Base-by-base conservation (phyloP, 164 flowering plant genomes). In the Annona squamosa region DNA sequence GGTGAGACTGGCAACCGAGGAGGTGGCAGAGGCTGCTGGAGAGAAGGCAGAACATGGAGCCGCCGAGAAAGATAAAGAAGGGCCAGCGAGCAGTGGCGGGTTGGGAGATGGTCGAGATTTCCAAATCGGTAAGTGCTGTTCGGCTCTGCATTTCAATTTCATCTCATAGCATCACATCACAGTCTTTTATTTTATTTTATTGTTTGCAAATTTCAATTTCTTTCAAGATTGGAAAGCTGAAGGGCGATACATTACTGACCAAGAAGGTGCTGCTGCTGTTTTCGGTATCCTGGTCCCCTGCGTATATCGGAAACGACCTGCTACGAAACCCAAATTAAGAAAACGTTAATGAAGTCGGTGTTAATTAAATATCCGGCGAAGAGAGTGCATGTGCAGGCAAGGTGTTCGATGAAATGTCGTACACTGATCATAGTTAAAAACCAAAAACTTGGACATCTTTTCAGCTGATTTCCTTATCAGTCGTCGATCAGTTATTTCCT, bases 1-100 rank as follows among this genome's bases (percentile, higher is more conserved):
- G 75, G 71, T 79, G 91, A 2, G 97, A 91, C 67, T 92, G 98
- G 85, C 98, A 92, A 3, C 83, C 81, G 75, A 94, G 87, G 78
- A 94, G 90, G 78, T 94, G 97, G 88, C 97, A 92, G 3, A 79
- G 64, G 82, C 86, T 82, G 86, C 98, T 94, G 5, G 90, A 86
- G 69, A 94, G 83, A 62, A 94, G 94, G 77, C 98, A 94, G 85
- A 91, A 90, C 90, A 91, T 88, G 2, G 98, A 84, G 1, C 97
- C 98, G 0, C 79, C 79, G 7, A 94, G 71, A 90, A 88, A 94
- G 1, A 94, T 91, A 69, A 77, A 91, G 82, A 91, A 90, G 3
- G 98, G 98, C 98, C 98, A 94, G 57, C 86, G 77, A 26, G 37
- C 37, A 16, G 82, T 71, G 47, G 80, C 83, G 0, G 7, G 63